Conservation (phyloP, 768 basidiomycete genomes). For the Tylopilus felleus region DNA sequence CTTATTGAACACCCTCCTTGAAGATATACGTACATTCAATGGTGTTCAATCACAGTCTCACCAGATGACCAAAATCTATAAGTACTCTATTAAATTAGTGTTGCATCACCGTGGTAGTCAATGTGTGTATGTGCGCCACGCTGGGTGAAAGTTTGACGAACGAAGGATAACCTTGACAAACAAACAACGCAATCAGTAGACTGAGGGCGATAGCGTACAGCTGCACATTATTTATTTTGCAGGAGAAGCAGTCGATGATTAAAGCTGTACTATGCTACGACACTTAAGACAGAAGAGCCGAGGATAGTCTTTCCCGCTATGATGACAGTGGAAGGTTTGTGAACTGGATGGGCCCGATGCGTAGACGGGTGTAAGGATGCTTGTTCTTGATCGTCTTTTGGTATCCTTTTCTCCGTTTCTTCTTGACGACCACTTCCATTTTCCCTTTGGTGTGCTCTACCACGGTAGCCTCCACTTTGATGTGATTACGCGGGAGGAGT, state of each 20-base stretch:
- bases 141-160: neutral
- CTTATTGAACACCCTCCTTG: too few relatives aligned
- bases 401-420: slow-evolving; percentile 98
- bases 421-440: slow-evolving; percentile 92
- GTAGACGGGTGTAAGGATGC: slow-evolving; percentile 91
- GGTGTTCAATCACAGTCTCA: too few relatives aligned
- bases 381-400: slow-evolving; percentile 91
- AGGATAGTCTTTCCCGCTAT: slow-evolving; percentile 5
- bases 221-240: neutral
- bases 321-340: slow-evolving; percentile 31
- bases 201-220: neutral
- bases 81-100: too few relatives aligned
- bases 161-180: neutral
- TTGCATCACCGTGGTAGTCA: too few relatives aligned
- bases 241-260: slow-evolving; percentile 4
- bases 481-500: slow-evolving; percentile 57
- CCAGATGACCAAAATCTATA: too few relatives aligned
- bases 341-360: slow-evolving; percentile 79
- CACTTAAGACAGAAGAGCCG: neutral
- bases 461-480: slow-evolving; percentile 86
- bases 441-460: slow-evolving; percentile 94
- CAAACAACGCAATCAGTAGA: neutral
- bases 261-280: neutral
- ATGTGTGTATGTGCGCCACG: too few relatives aligned
- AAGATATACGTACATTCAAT: too few relatives aligned